phyloP scores from a whole-genome alignment of 1,284 basidiomycete genomes.

The Volvariella volvacea region DNA sequence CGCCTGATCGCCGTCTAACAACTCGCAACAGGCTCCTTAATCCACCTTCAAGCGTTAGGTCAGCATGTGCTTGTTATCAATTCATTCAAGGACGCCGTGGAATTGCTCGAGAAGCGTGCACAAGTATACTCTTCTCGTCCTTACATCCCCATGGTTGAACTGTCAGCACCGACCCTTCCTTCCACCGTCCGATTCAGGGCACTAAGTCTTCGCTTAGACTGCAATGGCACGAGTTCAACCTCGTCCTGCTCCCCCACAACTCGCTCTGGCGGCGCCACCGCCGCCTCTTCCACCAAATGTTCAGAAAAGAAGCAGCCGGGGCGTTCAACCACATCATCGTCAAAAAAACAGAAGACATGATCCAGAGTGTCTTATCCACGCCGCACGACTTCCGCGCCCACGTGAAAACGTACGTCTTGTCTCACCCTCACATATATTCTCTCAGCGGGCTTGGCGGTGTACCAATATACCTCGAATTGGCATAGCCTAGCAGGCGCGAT shows the following conservation, averaged over 20 bases:
- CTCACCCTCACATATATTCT: not conserved
- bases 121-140: constrained; percentile 36
- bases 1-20: not conserved
- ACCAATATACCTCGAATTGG: not conserved
- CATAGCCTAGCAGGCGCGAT: not conserved
- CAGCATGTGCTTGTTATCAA: constrained; percentile 37
- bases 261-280: not conserved
- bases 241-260: not conserved
- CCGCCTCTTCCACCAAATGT: not conserved
- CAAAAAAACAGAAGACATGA: not conserved
- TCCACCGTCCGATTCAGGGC: too few relatives aligned
- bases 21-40: constrained; percentile 26
- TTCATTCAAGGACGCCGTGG: constrained; percentile 29
- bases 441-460: not conserved
- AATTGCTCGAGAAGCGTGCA: constrained; percentile 39
- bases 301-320: not conserved
- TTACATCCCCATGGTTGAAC: constrained; percentile 25
- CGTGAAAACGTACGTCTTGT: not conserved
- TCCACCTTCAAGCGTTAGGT: constrained; percentile 37
- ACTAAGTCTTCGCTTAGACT: not conserved
- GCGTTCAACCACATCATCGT: not conserved
- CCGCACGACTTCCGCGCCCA: not conserved
- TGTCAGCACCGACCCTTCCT: too few relatives aligned
- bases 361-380: not conserved
- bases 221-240: not conserved